Evolutionary conservation across 495 filamentous ascomycete genomes (phyloP), one percentile per base, ranked within the genome.

Genomic region (Penicillium tannophilum): DNA sequence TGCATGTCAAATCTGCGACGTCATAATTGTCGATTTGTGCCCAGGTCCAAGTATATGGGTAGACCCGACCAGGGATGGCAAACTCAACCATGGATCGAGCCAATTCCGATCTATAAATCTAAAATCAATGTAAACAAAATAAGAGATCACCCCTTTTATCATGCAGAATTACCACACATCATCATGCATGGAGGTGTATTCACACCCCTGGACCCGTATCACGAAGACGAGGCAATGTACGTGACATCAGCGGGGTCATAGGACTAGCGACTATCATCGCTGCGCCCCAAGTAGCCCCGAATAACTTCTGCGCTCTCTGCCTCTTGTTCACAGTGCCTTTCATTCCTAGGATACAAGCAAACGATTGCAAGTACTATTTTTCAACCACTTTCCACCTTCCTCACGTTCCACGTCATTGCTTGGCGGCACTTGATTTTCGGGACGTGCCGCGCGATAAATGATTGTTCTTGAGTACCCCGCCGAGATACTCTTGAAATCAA

Each of bases 181-280:
- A 23, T 23, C 20, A 23, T 23, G 20, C 20, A 4, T 28, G 28
- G 8, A 41, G n/a, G 6, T 41, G 39, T 41, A 7, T n/a, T 41
- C 16, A 4, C 12, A 41, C 16, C 39, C 4, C 6, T 41, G 6
- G 14, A 41, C 0, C 9, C 7, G 33, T 36, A 14, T 23, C 11
- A 10, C 33, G 2, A 4, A 35, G 33, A 9, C 33, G 11, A 35
- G 3, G 2, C 7, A 16, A 17, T 50, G 59, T 43, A 48, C 58
- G 58, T 66, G 64, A 66, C 64, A 66, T 66, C 64, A 66, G 63
- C 55, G 60, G 60, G 63, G 54, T 58, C 60, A 58, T 60, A 60
- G 58, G 62, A 11, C 28, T 12, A 41, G 39, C 39, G 39, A 17
- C n/a, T 17, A 41, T 41, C 39, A 16, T 17, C 16, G 39, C 39